These are phyloP conservation scores for Dittrichia graveolens DNA, from an alignment of 129 eudicot species.

Conservation along the genomic window DNA sequence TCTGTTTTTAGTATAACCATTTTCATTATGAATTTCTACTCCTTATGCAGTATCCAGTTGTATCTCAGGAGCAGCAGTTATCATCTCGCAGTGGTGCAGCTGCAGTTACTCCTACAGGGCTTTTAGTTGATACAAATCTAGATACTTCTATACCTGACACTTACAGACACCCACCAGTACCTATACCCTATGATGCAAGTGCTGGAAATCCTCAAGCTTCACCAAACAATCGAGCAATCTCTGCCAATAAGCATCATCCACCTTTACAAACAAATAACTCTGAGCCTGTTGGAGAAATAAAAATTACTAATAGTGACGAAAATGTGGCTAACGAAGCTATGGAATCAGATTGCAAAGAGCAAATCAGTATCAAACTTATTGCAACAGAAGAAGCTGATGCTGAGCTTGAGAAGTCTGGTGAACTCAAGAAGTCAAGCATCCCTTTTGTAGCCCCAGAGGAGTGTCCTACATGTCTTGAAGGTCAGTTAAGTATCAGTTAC, in stretches of 20 bases:
- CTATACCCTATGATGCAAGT: constrained; percentile 68
- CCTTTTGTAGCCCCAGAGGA: constrained; percentile 57
- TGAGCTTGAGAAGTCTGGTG: constrained; percentile 53
- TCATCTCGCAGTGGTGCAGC: constrained; percentile 51
- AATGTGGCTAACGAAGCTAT: constrained; percentile 34
- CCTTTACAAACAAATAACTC: constrained; percentile 32
- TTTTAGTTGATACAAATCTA: constrained; percentile 85
- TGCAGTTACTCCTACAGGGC: constrained; percentile 57
- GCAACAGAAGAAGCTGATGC: constrained; percentile 50
- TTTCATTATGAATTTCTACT: background rate
- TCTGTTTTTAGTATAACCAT: background rate
- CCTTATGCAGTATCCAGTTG: constrained; percentile 64
- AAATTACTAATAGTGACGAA: constrained; percentile 33
- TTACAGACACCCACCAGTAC: constrained; percentile 74
- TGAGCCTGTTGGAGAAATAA: constrained; percentile 40
- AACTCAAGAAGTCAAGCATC: constrained; percentile 59
- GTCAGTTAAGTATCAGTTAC: constrained; percentile 36
- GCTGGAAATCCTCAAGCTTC: constrained; percentile 36
- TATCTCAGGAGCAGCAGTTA: constrained; percentile 69
- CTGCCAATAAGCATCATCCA: constrained; percentile 36
- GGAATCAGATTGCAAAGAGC: constrained; percentile 19
- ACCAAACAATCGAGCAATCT: constrained; percentile 38
- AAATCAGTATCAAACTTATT: background rate
- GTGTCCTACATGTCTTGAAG: constrained; percentile 98
- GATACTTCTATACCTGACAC: constrained; percentile 83